These are phyloP conservation scores for Lactifluus volemus DNA, from an alignment of 768 basidiomycete species.

Conservation along the genomic window DNA sequence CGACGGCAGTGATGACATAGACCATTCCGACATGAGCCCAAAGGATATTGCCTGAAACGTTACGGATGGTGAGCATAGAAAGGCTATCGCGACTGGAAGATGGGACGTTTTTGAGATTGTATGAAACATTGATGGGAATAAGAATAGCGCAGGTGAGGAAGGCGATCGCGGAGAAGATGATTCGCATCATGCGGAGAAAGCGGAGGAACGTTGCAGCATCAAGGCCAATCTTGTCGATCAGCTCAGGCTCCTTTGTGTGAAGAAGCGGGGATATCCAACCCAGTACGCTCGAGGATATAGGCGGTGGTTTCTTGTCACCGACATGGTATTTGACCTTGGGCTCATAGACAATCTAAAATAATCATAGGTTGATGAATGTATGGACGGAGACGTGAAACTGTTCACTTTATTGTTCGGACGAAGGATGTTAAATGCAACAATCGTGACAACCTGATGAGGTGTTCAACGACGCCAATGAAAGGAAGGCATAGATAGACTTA, in stretches of 20 bases:
- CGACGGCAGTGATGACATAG: slow-evolving; percentile 70
- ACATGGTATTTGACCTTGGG: slow-evolving; percentile 90
- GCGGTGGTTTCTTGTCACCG: slow-evolving; percentile 67
- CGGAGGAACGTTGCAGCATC: slow-evolving; percentile 92
- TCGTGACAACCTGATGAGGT: slow-evolving; percentile 46
- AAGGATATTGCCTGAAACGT: slow-evolving; percentile 61
- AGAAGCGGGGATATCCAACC: slow-evolving; percentile 88
- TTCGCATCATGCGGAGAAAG: slow-evolving; percentile 79
- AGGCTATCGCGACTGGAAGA: slow-evolving; percentile 47
- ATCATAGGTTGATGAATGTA: background rate
- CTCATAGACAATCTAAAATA: slow-evolving; percentile 73
- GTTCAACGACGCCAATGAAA: background rate
- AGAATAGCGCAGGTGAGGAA: slow-evolving; percentile 61
- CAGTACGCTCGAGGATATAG: slow-evolving; percentile 72
- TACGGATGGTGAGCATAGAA: slow-evolving; percentile 79
- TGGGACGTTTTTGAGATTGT: slow-evolving; percentile 64
- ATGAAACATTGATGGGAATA: slow-evolving; percentile 79
- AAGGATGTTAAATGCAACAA: slow-evolving; percentile 73
- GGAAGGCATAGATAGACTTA: slow-evolving; percentile 30
- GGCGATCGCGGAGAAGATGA: slow-evolving; percentile 58
- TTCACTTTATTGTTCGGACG: slow-evolving; percentile 83
- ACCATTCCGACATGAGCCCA: slow-evolving; percentile 80
- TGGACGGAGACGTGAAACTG: background rate
- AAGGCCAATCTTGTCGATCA: slow-evolving; percentile 80
- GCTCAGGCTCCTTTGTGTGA: slow-evolving; percentile 78